Base-by-base conservation (phyloP, 176 grass and related monocot species). In the Carex myosuroides region DNA sequence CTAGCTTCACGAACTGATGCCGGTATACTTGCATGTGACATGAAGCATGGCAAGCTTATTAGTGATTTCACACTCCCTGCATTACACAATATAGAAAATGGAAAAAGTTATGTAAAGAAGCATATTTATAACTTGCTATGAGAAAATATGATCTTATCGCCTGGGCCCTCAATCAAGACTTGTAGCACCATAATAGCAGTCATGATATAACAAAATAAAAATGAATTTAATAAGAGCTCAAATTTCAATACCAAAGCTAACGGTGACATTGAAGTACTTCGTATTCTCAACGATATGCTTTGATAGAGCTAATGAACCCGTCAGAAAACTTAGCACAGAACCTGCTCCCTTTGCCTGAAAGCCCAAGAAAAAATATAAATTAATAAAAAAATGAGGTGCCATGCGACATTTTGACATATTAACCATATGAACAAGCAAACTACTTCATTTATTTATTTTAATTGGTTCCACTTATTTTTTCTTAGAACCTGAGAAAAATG, bases 41-140 rank as follows among this genome's bases (percentile, higher is more conserved):
- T 95, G 87, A 98, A 98, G 92, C 96, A 98, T 26, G 96, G 96
- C 83, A 98, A 67, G 71, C 93, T 98, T 85, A 98, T 95, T 2
- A 98, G 86, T 0, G 96, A 98, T 70, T 95, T 95, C 91, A 98
- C 96, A 12, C 96, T 98, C 32, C 96, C 96, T 98, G 88, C 70
- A 89, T 85, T 42, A 41, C 8, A 73, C 13, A 32, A 12, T 32
- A 78, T 35, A 33, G 20, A 33, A 82, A 68, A 65, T 53, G 41
- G 9, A 66, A 13, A 37, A 66, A 46, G 14, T 13, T 80, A 18
- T 55, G 50, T 56, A 50, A 77, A 32, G 13, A 33, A 17, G 35
- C 18, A 46, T 13, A 52, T 20, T 42, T 12, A 13, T 10, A 53
- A 75, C 70, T 50, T 24, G 69, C 24, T 21, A 50, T n/a, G 17